phyloP scores from a whole-genome alignment of 495 filamentous ascomycete species.

The Xylaria scruposa region DNA sequence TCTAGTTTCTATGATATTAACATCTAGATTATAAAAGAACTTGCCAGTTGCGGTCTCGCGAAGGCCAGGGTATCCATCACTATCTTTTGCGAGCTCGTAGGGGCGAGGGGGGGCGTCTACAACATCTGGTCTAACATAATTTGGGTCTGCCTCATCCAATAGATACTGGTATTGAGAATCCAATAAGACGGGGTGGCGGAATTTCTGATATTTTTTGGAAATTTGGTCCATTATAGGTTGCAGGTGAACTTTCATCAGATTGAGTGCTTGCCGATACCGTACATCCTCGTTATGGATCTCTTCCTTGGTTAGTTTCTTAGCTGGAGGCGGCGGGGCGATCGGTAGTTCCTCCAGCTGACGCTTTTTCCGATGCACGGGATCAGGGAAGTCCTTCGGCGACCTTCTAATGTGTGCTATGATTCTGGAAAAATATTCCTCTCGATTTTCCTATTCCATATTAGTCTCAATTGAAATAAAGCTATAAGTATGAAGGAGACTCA shows the following conservation, averaged over 20 bases:
- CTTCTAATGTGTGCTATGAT: conserved; percentile 77
- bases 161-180: conserved; percentile 76
- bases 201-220: conserved; percentile 81
- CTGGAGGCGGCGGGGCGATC: conserved; percentile 72
- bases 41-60: conserved; percentile 73
- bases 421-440: conserved; percentile 76
- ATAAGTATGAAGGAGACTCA: conserved; percentile 39
- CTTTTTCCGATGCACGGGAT: conserved; percentile 83
- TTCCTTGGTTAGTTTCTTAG: conserved; percentile 69
- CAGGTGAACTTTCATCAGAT: conserved; percentile 83
- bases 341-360: conserved; percentile 77
- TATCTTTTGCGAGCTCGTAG: conserved; percentile 75
- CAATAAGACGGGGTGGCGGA: conserved; percentile 79
- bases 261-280: conserved; percentile 78
- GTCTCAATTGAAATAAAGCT: conserved; percentile 6
- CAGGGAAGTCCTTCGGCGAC: conserved; percentile 82
- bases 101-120: conserved; percentile 68
- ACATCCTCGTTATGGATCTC: conserved; percentile 81
- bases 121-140: conserved; percentile 78
- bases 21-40: conserved; percentile 93
- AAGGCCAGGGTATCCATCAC: conserved; percentile 74
- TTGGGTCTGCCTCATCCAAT: conserved; percentile 81
- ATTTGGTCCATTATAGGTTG: conserved; percentile 96
- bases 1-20: conserved; percentile 91
- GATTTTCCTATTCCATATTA: conserved; percentile 59